These are phyloP conservation scores for Coemansia sp. DNA, from an alignment of 192 early-diverging fungal species.

Conservation along the genomic window DNA sequence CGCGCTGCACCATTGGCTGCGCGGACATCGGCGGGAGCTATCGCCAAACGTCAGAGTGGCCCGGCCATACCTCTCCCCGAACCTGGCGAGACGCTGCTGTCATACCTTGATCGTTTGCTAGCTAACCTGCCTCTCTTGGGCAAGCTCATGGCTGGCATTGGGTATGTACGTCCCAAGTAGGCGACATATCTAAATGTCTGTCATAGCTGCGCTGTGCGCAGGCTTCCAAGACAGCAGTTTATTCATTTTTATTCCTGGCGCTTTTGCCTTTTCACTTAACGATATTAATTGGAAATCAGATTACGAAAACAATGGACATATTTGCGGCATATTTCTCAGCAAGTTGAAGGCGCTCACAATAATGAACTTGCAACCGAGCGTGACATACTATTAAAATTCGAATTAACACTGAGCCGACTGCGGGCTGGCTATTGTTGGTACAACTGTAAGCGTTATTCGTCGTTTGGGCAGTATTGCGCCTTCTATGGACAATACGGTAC, in stretches of 20 bases:
- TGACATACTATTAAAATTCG: too few relatives aligned
- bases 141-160: slow-evolving; percentile 36
- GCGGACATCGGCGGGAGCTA: neutral
- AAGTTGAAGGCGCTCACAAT: too few relatives aligned
- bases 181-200: neutral
- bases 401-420: neutral
- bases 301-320: too few relatives aligned
- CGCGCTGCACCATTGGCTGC: neutral
- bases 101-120: slow-evolving; percentile 47
- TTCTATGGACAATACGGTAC: neutral
- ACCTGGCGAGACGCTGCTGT: slow-evolving; percentile 27
- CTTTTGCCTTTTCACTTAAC: too few relatives aligned
- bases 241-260: too few relatives aligned
- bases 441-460: neutral
- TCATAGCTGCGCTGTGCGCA: neutral
- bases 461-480: neutral
- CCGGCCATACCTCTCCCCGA: slow-evolving; percentile 42
- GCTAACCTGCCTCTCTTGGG: slow-evolving; percentile 31
- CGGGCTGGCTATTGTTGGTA: neutral
- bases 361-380: too few relatives aligned
- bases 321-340: too few relatives aligned
- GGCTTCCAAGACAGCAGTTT: neutral
- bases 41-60: slow-evolving; percentile 6
- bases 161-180: slow-evolving; percentile 40
- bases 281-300: too few relatives aligned